Evolutionary conservation across 2,329 filamentous ascomycete genomes (phyloP), one percentile per base, ranked within the genome.

Genomic region (Xylariaceae sp.): DNA sequence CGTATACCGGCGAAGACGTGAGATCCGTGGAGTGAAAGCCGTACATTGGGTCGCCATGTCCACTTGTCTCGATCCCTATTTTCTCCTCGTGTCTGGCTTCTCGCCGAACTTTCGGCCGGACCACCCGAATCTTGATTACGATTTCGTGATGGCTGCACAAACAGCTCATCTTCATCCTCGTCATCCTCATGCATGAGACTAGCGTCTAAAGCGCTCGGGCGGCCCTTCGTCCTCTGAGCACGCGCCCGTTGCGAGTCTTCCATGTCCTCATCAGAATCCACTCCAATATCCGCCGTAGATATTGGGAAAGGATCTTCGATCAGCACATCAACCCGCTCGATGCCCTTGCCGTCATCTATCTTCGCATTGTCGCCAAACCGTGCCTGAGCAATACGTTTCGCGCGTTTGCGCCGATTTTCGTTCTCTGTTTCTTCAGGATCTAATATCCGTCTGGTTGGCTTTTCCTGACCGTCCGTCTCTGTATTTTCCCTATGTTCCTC

Each of bases 1-100:
- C 90, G 82, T 23, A 96, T 80, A 0, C 92, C 92, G 0, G 87
- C 87, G 74, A 95, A 93, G 2, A 96, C 86, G 70, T 96, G 90
- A 0, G 81, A 74, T 0, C 92, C 92, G 45, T 87, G 82, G 62
- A 96, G 89, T 0, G 84, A 86, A 8, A 96, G 73, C 17, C 82
- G 80, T 15, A 90, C 75, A 55, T 79, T 77, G 0, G 86, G 86
- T n/a, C 76, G 75, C 80, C 84, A 88, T 2, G 61, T 58, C 47
- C 63, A 64, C 35, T 64, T 63, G 23, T 64, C 58, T 56, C 57
- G 54, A 63, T 59, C 62, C 67, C n/a, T 61, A 75, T 9, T 69
- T 69, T 8, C 69, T 63, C 2, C 51, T 39, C 59, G 54, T 3
- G 55, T 39, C 34, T 69, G 70, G 7, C 59, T 67, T 6, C 67